Base-by-base conservation (phyloP, 805 yeast genomes). In the Starmerella lactis-condensi region DNA sequence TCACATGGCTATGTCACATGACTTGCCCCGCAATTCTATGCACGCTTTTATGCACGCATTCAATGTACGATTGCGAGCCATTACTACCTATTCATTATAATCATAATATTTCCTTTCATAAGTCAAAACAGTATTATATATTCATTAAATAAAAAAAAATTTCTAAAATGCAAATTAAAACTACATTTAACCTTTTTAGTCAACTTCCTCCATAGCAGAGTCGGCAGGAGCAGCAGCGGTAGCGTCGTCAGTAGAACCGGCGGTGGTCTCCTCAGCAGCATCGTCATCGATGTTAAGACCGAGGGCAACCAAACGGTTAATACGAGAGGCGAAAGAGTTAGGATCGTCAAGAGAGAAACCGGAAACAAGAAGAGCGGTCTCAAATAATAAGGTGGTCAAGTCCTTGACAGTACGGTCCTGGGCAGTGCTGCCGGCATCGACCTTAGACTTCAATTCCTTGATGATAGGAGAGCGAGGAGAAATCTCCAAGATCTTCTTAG, bases 291-390 rank as follows among this genome's bases (percentile, higher is more conserved):
- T 82, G 75, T 89, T 83, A 59, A 89, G 75, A 61, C 99, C 99
- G 54, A 89, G 73, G 35, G 96, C 77, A 53, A 89, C 85, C 62
- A 89, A 74, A 64, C 96, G 78, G 76, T 89, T 89, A 62, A 89
- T 85, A 72, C 99, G 82, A 51, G 77, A 63, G 51, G 99, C 96
- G 55, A 89, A 89, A 34, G 94, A 74, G 55, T 76, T 73, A 67
- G 99, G 98, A 67, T 89, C 99, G 54, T 89, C 98, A 57, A 89
- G 72, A 47, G 95, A 65, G 83, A 89, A 89, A 62, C 99, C 99
- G 44, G 98, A 89, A 35, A 96, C 89, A 58, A 89, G 71, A 60
- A 89, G 67, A 38, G 99, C 98, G 52, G 99, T 89, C 65, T 89
- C 99, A 64, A 72, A 89, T 62, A 89, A 67, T 61, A 89, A 69